Base-by-base conservation (phyloP, 768 basidiomycete species). In the Collybia sp. region DNA sequence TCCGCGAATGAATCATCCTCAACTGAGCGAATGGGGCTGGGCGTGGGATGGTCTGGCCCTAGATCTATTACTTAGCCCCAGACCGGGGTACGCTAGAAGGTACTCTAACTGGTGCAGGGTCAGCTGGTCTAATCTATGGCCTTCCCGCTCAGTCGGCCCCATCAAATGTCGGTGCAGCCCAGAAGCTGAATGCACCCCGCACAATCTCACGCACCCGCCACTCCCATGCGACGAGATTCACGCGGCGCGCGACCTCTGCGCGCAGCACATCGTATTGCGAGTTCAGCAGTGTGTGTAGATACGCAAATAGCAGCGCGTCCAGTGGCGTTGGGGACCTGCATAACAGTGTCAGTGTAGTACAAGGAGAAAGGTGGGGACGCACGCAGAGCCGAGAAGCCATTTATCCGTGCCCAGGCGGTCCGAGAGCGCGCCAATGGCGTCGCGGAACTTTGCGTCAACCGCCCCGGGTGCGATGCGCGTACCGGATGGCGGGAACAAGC, bases 161-260 rank as follows among this genome's bases (percentile, higher is more conserved):
- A 25, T 25, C 25, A 25, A 25, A 25, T 25, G 25, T 25, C 3
- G 25, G 25, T 8, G 25, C 25, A 25, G 25, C 25, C 25, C 25
- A 25, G 11, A 36, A 33, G 6, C 46, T 44, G 52, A 86, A 88
- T 3, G 79, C 74, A 38, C 67, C 67, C 33, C 72, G 67, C 6
- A 91, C 80, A 40, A 75, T 65, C 12, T 69, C 62, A 30, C 84
- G 77, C 15, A 92, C 82, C 30, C 80, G 69, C 53, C 69, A 76
- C 59, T 92, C 88, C 88, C 90, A 93, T 25, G 79, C 77, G 40
- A 89, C 80, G 35, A 93, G 82, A 56, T 92, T 92, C 34, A 78
- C 80, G 48, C 79, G 80, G 42, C 80, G 77, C 11, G 79, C 75
- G 20, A 90, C 80, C 56, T 87, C 83, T 32, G 79, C 73, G 30